Evolutionary conservation across 2,329 filamentous ascomycete genomes (phyloP), one percentile per base, ranked within the genome.

Genomic region (Orbilia quercus): DNA sequence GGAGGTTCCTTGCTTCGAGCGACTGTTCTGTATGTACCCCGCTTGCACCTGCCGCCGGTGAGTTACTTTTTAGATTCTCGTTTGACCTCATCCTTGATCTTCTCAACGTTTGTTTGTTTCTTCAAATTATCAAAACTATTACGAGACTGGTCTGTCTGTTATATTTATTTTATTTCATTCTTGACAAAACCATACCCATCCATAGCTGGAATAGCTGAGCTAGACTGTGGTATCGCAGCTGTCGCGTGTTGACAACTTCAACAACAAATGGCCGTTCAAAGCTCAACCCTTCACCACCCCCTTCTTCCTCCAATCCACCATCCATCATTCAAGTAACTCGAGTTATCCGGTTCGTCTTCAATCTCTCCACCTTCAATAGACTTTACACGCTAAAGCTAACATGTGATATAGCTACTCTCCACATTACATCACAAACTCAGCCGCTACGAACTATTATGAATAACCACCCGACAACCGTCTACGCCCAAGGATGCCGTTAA

Each of bases 31-130:
- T n/a, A 31, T 31, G 28, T 54, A 25, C 57, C 66, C 66, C 58
- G 66, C 66, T 71, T 64, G 64, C 51, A 63, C 66, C 44, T 71
- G 58, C 66, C 66, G 42, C 25, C 50, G 47, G 36, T 12, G 36
- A 40, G 11, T 7, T 40, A 16, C 36, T 18, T n/a, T 22, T 18
- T 3, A 47, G 9, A 20, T 18, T 31, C n/a, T 55, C 34, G 51
- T 23, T 55, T 6, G 11, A 38, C 25, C 12, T 53, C 23, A n/a
- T 18, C 34, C 47, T 51, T 31, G 47, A 51, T n/a, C n/a, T n/a
- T n/a, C n/a, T n/a, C n/a, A n/a, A n/a, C n/a, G n/a, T n/a, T n/a
- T n/a, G n/a, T n/a, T n/a, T n/a, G n/a, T n/a, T n/a, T n/a, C n/a
- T n/a, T n/a, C n/a, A n/a, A n/a, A n/a, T n/a, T n/a, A n/a, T n/a